Base-by-base conservation (phyloP, 2,329 filamentous ascomycete genomes). In the Fusarium cyanostomum region DNA sequence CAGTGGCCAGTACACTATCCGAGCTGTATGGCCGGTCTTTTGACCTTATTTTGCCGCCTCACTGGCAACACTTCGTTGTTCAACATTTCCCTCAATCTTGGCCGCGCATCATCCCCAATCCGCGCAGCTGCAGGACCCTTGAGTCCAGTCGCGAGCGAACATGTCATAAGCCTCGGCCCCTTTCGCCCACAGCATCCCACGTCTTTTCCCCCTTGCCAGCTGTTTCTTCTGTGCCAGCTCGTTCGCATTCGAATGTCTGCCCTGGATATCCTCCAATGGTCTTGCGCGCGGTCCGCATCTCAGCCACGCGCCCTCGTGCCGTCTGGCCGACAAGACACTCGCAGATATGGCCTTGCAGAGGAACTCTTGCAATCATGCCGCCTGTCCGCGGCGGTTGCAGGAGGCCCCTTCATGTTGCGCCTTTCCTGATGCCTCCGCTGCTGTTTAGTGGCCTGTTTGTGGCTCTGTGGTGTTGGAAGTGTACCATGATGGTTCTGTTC, bases 401-500 rank as follows among this genome's bases (percentile, higher is more conserved):
- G 43, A 72, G 73, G 46, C 46, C 52, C 41, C 51, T 77, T 21
- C 75, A 78, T 56, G 45, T 75, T 18, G 60, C 68, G 49, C 70
- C 79, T 13, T 63, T 84, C 11, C 74, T 91, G n/a, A 76, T 89
- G 4, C 88, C 90, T 8, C 91, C 91, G 0, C 71, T 84, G 7
- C 79, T 92, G 38, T 93, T 92, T 70, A 73, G 80, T 12, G 87
- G 89, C 2, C 80, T 94, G 31, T 80, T 91, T 5, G 69, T 91
- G 15, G 82, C 82, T 4, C 78, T 94, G 12, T 94, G 84, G 82
- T 79, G 77, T 2, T 87, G 84, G 81, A 88, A 89, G 71, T 92
- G 90, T 71, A 75, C 87, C 50, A 91, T 92, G 87, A 86, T 93
- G 78, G 81, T 94, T 26, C 67, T 90, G 5, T 90, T 93, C 72